Evolutionary conservation across 2,329 filamentous ascomycete genomes (phyloP).

Genomic region (Lasiodiplodia citricola): DNA sequence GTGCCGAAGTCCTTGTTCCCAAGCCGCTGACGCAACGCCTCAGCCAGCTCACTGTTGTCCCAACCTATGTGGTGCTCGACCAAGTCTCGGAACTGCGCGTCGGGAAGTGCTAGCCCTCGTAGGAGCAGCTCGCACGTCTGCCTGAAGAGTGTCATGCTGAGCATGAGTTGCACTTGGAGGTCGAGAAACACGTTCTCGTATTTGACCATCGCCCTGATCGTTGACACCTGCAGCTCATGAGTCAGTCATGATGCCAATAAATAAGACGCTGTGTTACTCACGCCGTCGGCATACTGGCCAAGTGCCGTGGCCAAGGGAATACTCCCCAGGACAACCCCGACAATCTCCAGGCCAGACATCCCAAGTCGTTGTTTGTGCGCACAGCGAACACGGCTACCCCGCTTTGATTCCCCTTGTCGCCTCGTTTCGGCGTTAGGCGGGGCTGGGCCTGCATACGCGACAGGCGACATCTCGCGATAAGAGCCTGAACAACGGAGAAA

Average conservation of each 20-base stretch:
- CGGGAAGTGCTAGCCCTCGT: background rate
- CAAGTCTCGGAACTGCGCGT: constrained; percentile 18
- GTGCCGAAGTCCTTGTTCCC: too few species aligned
- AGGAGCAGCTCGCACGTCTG: constrained; percentile 29
- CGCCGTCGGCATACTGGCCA: constrained; percentile 28
- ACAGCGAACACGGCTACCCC: too few species aligned
- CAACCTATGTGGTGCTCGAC: constrained; percentile 14
- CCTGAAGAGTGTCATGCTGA: constrained; percentile 21
- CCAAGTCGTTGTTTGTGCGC: too few species aligned
- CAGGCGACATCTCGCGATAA: too few species aligned
- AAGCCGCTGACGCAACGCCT: too few species aligned
- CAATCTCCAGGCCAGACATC: constrained; percentile 32
- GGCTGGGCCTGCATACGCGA: too few species aligned
- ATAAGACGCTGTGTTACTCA: background rate
- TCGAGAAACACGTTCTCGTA: constrained; percentile 27
- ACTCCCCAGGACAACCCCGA: constrained; percentile 30
- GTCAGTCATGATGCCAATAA: background rate
- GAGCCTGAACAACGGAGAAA: too few species aligned
- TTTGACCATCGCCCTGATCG: constrained; percentile 27
- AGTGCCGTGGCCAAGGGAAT: constrained; percentile 30
- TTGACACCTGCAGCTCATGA: constrained; percentile 12
- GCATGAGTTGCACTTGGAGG: constrained; percentile 12
- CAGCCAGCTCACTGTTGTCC: background rate
- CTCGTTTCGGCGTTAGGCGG: too few species aligned
- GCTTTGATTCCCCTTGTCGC: too few species aligned